phyloP scores from a whole-genome alignment of 441 rosid species.

The Omphalea diandra region DNA sequence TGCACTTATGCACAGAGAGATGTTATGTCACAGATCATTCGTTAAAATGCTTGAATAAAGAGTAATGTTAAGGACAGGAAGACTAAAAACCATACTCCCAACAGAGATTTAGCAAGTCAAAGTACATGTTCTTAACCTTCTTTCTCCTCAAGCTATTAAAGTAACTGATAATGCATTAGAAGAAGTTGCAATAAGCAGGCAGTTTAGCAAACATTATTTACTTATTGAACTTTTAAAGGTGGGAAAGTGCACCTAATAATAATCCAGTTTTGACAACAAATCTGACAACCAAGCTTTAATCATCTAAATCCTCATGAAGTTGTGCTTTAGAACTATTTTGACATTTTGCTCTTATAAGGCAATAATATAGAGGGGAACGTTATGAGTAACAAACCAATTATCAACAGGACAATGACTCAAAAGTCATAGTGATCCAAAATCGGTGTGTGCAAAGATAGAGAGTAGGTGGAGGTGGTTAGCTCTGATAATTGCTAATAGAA shows the following conservation, averaged over 20 bases:
- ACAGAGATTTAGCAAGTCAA: not conserved
- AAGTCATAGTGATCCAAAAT: not conserved
- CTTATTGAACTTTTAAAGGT: not conserved
- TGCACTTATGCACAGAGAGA: not conserved
- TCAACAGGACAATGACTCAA: not conserved
- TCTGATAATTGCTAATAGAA: not conserved
- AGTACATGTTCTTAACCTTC: not conserved
- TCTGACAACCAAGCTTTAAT: not conserved
- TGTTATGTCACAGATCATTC: not conserved
- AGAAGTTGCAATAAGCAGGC: not conserved
- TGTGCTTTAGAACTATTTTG: not conserved
- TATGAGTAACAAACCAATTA: not conserved
- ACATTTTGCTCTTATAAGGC: not conserved
- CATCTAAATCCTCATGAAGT: not conserved
- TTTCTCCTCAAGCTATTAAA: not conserved
- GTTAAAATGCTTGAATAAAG: not conserved
- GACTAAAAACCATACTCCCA: not conserved
- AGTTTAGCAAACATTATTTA: not conserved
- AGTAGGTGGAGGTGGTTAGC: not conserved
- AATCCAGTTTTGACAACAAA: too few species aligned
- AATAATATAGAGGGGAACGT: not conserved
- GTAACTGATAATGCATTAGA: not conserved
- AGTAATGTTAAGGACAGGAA: not conserved
- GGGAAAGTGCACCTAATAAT: not conserved
- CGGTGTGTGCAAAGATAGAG: not conserved